phyloP scores from a whole-genome alignment of 2,329 filamentous ascomycete species.

The Atkinsonella hypoxylon region DNA sequence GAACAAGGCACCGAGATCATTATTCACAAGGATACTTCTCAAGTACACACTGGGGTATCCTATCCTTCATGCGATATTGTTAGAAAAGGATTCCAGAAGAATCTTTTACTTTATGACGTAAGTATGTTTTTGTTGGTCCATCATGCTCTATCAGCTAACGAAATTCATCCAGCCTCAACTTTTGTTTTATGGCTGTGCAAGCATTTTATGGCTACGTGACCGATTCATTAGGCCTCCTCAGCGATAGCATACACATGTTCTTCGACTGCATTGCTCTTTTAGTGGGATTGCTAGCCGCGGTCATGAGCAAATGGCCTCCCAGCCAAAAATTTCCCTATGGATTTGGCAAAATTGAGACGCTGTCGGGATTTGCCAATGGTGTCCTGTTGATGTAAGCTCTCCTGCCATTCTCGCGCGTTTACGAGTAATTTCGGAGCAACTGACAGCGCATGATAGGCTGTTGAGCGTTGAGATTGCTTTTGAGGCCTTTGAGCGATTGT shows the following conservation, averaged over 20 bases:
- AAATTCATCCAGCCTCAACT: constrained; percentile 57
- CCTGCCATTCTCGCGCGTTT: too few relatives aligned
- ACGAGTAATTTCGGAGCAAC: background rate
- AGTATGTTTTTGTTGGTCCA: constrained; percentile 16
- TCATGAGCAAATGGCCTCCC: constrained; percentile 94
- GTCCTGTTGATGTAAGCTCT: constrained; percentile 71
- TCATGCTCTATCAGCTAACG: background rate
- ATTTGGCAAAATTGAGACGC: constrained; percentile 90
- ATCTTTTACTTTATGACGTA: constrained; percentile 97
- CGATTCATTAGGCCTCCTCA: constrained; percentile 86
- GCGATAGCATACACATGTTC: constrained; percentile 98
- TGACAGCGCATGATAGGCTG: constrained; percentile 38
- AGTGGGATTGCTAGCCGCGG: constrained; percentile 80
- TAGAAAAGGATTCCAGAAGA: constrained; percentile 82
- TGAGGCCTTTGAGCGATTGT: constrained; percentile 79
- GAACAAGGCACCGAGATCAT: constrained; percentile 43
- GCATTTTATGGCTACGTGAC: constrained; percentile 89
- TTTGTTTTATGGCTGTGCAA: constrained; percentile 89
- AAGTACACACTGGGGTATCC: constrained; percentile 58
- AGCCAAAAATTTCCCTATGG: constrained; percentile 86
- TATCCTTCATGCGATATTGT: constrained; percentile 71
- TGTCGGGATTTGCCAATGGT: constrained; percentile 93
- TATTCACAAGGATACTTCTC: constrained; percentile 63
- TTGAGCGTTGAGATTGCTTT: constrained; percentile 95
- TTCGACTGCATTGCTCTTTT: constrained; percentile 91